Conservation (phyloP, 2,329 filamentous ascomycete genomes). For the Phaeosphaeriaceae sp. region DNA sequence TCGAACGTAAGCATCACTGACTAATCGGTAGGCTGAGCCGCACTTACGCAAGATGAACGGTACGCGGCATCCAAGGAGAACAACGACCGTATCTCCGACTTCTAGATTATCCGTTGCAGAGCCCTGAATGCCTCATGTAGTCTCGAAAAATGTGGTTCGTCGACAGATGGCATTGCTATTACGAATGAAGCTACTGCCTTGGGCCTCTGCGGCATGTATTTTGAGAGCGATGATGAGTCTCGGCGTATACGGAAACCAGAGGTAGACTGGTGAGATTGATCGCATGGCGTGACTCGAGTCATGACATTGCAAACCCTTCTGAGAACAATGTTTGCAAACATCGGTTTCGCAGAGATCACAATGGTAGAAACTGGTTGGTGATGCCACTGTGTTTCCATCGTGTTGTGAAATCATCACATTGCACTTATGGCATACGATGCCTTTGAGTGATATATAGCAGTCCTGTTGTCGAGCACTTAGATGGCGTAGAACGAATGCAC, state of each 20-base stretch:
- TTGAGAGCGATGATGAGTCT: background rate
- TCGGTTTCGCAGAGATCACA: background rate
- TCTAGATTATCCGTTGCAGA: background rate
- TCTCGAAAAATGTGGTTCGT: background rate
- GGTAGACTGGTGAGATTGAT: background rate
- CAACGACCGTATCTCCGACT: background rate
- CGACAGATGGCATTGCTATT: background rate
- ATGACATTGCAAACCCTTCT: background rate
- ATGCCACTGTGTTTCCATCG: background rate
- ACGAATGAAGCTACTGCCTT: background rate
- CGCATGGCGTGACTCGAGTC: background rate
- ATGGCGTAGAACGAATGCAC: background rate
- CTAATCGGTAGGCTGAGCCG: background rate
- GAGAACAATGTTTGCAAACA: background rate
- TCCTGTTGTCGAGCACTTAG: background rate
- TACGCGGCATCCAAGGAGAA: constrained; percentile 1
- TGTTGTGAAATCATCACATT: background rate
- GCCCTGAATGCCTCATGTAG: background rate
- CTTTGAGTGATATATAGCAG: background rate
- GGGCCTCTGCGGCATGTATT: background rate
- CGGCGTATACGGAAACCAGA: background rate
- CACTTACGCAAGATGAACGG: background rate
- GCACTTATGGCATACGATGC: background rate
- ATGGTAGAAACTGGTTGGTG: background rate
- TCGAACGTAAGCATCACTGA: constrained; percentile 3